Base-by-base conservation (phyloP, 495 filamentous ascomycete species). In the Extremus antarcticus region DNA sequence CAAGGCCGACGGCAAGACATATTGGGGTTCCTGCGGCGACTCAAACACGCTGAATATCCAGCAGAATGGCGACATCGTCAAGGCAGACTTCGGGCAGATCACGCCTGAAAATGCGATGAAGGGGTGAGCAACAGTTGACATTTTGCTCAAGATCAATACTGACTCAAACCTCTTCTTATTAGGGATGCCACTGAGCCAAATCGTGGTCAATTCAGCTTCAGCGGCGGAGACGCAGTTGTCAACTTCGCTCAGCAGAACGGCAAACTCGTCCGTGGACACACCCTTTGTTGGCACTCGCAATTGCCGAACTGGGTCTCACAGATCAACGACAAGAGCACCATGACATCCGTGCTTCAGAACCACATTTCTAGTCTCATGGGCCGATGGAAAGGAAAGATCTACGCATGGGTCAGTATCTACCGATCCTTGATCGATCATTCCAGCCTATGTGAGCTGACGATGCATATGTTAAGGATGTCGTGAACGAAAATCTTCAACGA, bases 61-160 rank as follows among this genome's bases (percentile, higher is more conserved):
- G n/a, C n/a, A n/a, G n/a, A n/a, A n/a, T n/a, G n/a, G n/a, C n/a
- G n/a, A 70, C 48, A 72, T 82, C 64, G 73, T 84, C 61, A 70
- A 76, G 57, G 68, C 75, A 39, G 73, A 83, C 63, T 85, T 86
- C 55, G 80, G 81, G 29, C 73, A 75, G 57, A 71, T 85, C 25
- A 84, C 81, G 2, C 80, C 79, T n/a, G 82, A 85, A 74, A 85
- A 85, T 71, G 78, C 72, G 67, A 80, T 84, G 77, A 82, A 82
- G 67, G 83, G n/a, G n/a, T n/a, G n/a, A n/a, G n/a, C n/a, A n/a
- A n/a, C n/a, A n/a, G n/a, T n/a, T n/a, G n/a, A n/a, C n/a, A n/a
- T n/a, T n/a, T n/a, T n/a, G n/a, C n/a, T n/a, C n/a, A n/a, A n/a
- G n/a, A n/a, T n/a, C n/a, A n/a, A n/a, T n/a, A n/a, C n/a, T n/a